Evolutionary conservation across 2,329 filamentous ascomycete genomes (phyloP).

Genomic region (Zopfia rhizophila): DNA sequence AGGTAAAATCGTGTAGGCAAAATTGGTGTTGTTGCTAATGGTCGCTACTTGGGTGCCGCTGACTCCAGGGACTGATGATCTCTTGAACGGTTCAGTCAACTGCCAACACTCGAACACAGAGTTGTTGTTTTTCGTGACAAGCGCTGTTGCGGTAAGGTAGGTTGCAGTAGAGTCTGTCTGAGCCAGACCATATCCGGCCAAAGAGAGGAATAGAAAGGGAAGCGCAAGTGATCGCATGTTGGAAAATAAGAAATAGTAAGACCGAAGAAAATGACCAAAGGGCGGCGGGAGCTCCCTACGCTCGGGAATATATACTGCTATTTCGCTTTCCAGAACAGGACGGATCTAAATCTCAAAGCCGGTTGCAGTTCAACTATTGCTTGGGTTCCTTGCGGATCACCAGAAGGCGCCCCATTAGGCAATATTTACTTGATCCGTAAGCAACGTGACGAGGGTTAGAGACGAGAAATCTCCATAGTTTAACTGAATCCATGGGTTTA

Average conservation of each 20-base stretch:
- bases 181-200: slow-evolving; percentile 3
- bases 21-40: slow-evolving; percentile 34
- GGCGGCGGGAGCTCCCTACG: not conserved
- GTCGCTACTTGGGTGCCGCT: slow-evolving; percentile 31
- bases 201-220: slow-evolving; percentile 1
- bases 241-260: not conserved
- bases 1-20: slow-evolving; percentile 44
- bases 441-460: too few relatives aligned
- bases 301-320: not conserved
- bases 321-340: too few relatives aligned
- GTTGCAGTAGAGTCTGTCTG: slow-evolving; percentile 24
- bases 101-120: slow-evolving; percentile 50
- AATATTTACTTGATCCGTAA: too few relatives aligned
- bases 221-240: slow-evolving; percentile 10
- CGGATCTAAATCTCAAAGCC: too few relatives aligned
- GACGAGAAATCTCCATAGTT: too few relatives aligned
- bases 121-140: slow-evolving; percentile 44
- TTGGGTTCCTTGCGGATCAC: too few relatives aligned
- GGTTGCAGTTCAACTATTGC: too few relatives aligned
- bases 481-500: too few relatives aligned
- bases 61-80: slow-evolving; percentile 39
- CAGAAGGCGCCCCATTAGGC: too few relatives aligned
- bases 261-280: not conserved
- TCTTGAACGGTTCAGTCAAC: slow-evolving; percentile 36
- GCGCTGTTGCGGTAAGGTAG: slow-evolving; percentile 44